Evolutionary conservation across 768 basidiomycete genomes (phyloP), one percentile per base, ranked within the genome.

Genomic region (Mycena metata): DNA sequence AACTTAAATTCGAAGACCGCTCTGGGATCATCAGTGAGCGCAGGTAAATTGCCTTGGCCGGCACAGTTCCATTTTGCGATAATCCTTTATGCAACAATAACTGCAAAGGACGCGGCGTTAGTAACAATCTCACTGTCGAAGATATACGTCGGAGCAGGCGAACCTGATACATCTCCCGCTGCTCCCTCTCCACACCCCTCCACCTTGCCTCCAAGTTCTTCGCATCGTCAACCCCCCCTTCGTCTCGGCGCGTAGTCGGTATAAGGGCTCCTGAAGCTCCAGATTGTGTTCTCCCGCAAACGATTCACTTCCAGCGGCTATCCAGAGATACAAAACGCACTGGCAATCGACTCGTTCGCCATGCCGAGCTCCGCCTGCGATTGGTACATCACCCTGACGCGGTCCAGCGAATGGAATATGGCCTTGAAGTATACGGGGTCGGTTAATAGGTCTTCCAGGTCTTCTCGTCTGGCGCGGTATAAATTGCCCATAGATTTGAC

Each of bases 401-500:
- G 83, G 3, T 89, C 82, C 12, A 97, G 80, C 1, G 93, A 89
- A 78, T 96, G 92, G 70, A 99, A 91, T 69, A 93, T 83, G 10
- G 96, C 93, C 77, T 96, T 92, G 71, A 96, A 96, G 77, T 96
- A 96, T 17, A 82, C 80, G 0, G 90, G 91, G 76, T 98, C 94
- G 16, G 86, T 84, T 23, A 98, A 81, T 6, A 98, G 82, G 75
- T 96, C 95, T 78, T 98, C 94, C n/a, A 99, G 85, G 73, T 96
- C 95, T 71, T 94, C 91, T 57, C 93, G 89, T 71, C 95, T 96
- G 36, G 74, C n/a, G 59, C 52, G 55, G 51, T 21, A 36, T 59
- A 19, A 56, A 59, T 64, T 24, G 49, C 42, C 30, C 6, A 43
- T 19, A 13, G 13, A 35, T 39, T 39, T 43, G 33, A 10, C 35